These are phyloP conservation scores for Brasilioporus rufonigricans DNA, from an alignment of 768 basidiomycete species.

Conservation along the genomic window DNA sequence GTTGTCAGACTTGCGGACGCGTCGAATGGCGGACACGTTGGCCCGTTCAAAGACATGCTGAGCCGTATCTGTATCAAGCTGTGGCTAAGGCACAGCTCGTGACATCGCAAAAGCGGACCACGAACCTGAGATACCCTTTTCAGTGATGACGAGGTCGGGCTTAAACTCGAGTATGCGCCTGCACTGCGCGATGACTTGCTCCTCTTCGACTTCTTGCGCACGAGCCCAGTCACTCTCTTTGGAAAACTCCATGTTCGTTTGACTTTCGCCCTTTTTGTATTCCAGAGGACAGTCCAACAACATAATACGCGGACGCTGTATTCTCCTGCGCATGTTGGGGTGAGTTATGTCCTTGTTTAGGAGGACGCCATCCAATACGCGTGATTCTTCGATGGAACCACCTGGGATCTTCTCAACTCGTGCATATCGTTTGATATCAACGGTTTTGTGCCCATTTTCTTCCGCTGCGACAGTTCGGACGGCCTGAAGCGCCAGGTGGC, in stretches of 20 bases:
- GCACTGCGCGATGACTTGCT: slow-evolving; percentile 89
- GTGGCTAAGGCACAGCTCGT: background rate
- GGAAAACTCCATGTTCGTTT: slow-evolving; percentile 98
- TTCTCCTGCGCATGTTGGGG: slow-evolving; percentile 91
- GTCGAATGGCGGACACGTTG: slow-evolving; percentile 89
- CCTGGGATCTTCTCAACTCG: slow-evolving; percentile 97
- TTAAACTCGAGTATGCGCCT: slow-evolving; percentile 87
- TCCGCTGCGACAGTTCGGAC: slow-evolving; percentile 85
- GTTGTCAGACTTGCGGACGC: slow-evolving; percentile 99
- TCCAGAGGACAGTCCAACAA: slow-evolving; percentile 93
- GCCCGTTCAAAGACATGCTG: slow-evolving; percentile 87
- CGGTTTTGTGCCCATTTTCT: slow-evolving; percentile 74
- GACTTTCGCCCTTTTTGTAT: slow-evolving; percentile 98
- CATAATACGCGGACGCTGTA: slow-evolving; percentile 84
- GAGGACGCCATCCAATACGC: slow-evolving; percentile 89
- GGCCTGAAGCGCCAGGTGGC: slow-evolving; percentile 87
- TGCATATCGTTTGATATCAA: slow-evolving; percentile 98
- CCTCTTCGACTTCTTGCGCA: slow-evolving; percentile 93
- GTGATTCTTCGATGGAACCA: slow-evolving; percentile 92
- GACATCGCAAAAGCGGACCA: background rate
- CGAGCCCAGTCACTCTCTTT: slow-evolving; percentile 93
- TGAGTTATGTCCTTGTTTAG: slow-evolving; percentile 99
- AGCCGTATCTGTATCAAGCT: slow-evolving; percentile 65
- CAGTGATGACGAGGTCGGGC: slow-evolving; percentile 92
- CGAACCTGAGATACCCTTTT: slow-evolving; percentile 96